Conservation (phyloP, 805 yeast genomes). For the Wickerhamomyces canadensis region DNA sequence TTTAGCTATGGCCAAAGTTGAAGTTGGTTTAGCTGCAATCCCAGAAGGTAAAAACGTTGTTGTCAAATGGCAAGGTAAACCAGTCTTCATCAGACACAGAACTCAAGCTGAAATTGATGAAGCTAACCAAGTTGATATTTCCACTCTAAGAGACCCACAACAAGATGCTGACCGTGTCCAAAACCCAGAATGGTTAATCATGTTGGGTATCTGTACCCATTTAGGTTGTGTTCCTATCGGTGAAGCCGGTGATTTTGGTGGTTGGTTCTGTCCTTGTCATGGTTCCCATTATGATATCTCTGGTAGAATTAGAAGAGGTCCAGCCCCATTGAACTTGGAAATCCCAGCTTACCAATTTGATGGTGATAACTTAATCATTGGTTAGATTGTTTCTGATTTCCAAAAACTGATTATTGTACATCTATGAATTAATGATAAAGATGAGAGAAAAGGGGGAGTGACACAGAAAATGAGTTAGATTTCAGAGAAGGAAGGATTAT, state of each 20-base stretch:
- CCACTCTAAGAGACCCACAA: constrained; percentile 89
- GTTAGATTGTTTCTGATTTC: constrained; percentile 47
- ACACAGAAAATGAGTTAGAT: neutral
- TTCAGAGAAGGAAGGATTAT: neutral
- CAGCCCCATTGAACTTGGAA: constrained; percentile 98
- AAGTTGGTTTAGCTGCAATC: constrained; percentile 86
- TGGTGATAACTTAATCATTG: constrained; percentile 81
- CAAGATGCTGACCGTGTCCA: constrained; percentile 87
- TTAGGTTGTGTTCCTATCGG: constrained; percentile 99
- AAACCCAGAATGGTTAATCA: constrained; percentile 97
- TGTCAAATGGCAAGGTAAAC: constrained; percentile 99
- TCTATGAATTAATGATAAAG: neutral
- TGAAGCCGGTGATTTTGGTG: constrained; percentile 99
- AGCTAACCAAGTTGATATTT: constrained; percentile 79
- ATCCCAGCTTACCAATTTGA: constrained; percentile 86
- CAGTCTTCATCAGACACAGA: constrained; percentile 99
- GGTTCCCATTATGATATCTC: constrained; percentile 99
- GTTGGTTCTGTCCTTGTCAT: constrained; percentile 99
- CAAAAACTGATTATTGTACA: neutral
- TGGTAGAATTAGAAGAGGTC: constrained; percentile 99
- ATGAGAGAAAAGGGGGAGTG: neutral
- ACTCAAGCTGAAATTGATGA: constrained; percentile 88
- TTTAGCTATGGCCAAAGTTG: constrained; percentile 98
- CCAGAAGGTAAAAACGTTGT: constrained; percentile 98
- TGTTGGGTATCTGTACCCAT: constrained; percentile 99